A percentile compares a stretch with the other conserved stretches of the same genome.
phyloP scores from a whole-genome alignment of 169 alveolate genomes.

The Eimeria praecox region DNA sequence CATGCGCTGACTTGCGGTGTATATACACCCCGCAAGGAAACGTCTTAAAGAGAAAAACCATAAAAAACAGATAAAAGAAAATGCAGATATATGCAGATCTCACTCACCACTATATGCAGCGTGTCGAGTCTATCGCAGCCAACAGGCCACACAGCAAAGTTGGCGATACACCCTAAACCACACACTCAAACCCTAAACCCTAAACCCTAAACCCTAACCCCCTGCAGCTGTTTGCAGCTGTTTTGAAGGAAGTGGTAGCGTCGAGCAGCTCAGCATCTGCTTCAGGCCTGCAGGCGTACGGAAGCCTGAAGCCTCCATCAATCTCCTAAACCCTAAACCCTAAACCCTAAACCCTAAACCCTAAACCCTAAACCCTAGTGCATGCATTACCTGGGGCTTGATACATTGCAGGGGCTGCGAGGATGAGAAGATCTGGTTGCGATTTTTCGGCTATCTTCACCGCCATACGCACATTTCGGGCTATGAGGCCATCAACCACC shows the following conservation, averaged over 20 bases:
- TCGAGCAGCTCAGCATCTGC: too few relatives aligned
- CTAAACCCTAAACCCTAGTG: slow-evolving; percentile 37
- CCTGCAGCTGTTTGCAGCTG: too few relatives aligned
- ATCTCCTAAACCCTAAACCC: slow-evolving; percentile 20
- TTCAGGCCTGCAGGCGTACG: too few relatives aligned
- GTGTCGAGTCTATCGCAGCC: not conserved
- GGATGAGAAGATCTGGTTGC: slow-evolving; percentile 8
- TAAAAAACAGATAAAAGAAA: too few relatives aligned
- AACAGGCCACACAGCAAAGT: slow-evolving; percentile 45
- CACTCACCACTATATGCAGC: not conserved
- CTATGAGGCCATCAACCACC: not conserved
- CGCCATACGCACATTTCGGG: not conserved
- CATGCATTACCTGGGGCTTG: slow-evolving; percentile 16
- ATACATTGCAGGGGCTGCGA: slow-evolving; percentile 7
- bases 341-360: slow-evolving; percentile 21
- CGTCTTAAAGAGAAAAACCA: too few relatives aligned
- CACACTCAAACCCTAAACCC: slow-evolving; percentile 7
- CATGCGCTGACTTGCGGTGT: not conserved
- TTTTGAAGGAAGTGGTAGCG: too few relatives aligned
- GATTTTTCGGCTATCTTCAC: not conserved
- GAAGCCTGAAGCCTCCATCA: too few relatives aligned
- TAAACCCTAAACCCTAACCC: not conserved
- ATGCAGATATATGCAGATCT: too few relatives aligned
- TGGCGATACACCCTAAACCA: slow-evolving; percentile 45
- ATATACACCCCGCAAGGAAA: not conserved